phyloP scores from a whole-genome alignment of 768 basidiomycete genomes.

The Leccinum uliginosum region DNA sequence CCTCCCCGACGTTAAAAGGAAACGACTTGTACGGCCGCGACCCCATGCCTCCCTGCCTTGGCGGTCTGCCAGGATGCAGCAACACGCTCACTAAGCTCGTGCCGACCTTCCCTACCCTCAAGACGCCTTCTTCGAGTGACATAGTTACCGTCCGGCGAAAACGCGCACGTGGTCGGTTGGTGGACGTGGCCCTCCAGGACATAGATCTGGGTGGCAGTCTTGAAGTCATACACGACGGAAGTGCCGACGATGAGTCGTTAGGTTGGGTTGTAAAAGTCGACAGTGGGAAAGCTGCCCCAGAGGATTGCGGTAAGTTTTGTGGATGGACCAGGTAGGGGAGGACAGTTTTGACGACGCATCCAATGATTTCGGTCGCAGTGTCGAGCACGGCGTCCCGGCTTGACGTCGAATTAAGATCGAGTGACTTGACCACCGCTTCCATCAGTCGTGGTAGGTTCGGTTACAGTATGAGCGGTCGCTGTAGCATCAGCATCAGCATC shows the following conservation, averaged over 20 bases:
- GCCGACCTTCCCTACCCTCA: constrained; percentile 96
- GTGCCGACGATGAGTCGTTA: constrained; percentile 94
- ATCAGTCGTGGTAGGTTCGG: constrained; percentile 80
- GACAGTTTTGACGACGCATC: constrained; percentile 85
- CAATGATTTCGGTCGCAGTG: constrained; percentile 90
- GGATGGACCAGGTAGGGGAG: not conserved
- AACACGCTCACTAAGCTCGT: constrained; percentile 76
- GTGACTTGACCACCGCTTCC: constrained; percentile 93
- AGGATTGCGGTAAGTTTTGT: not conserved
- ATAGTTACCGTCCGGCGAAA: constrained; percentile 93
- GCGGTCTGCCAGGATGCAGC: constrained; percentile 88
- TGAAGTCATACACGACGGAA: constrained; percentile 93
- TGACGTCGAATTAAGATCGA: constrained; percentile 82
- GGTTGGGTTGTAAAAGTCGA: constrained; percentile 86
- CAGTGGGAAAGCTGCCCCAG: constrained; percentile 69
- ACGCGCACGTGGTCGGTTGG: constrained; percentile 77
- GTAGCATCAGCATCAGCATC: not conserved
- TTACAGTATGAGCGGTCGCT: constrained; percentile 84
- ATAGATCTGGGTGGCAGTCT: constrained; percentile 91
- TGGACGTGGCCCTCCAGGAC: constrained; percentile 91
- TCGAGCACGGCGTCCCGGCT: constrained; percentile 83
- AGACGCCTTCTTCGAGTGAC: constrained; percentile 78
- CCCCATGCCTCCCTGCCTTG: constrained; percentile 79
- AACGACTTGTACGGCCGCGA: constrained; percentile 87
- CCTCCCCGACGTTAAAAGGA: constrained; percentile 78